Percentiles rank a stretch among this genome's conserved stretches.
Conservation (phyloP, 164 flowering plant genomes). For the Liriodendron chinense region DNA sequence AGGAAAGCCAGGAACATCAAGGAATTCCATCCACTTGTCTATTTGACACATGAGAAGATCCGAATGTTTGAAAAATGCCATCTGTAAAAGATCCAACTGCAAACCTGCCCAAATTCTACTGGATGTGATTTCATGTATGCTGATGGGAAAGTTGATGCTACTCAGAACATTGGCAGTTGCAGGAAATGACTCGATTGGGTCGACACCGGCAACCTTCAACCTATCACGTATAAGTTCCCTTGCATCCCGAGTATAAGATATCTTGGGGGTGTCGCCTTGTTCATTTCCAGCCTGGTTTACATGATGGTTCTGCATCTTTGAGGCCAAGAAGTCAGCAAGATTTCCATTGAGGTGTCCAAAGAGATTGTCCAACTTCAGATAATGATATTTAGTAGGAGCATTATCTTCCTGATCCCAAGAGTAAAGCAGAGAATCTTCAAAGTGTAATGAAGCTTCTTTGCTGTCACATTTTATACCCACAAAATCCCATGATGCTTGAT, state of each 20-base stretch:
- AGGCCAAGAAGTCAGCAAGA: constrained; percentile 27
- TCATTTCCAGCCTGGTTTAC: not conserved
- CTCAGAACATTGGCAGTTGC: constrained; percentile 29
- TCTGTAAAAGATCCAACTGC: constrained; percentile 42
- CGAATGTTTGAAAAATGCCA: constrained; percentile 46
- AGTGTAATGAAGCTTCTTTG: constrained; percentile 14
- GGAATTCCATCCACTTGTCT: constrained; percentile 37
- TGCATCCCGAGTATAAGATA: constrained; percentile 21
- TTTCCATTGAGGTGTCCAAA: constrained; percentile 35
- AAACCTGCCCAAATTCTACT: constrained; percentile 53
- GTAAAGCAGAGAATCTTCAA: constrained; percentile 26
- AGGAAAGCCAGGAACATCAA: constrained; percentile 45
- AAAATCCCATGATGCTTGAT: constrained; percentile 49
- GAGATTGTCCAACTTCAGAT: constrained; percentile 44
- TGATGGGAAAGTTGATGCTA: constrained; percentile 45
- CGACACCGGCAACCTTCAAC: constrained; percentile 41
- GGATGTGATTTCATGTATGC: constrained; percentile 56
- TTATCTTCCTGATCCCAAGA: constrained; percentile 32
- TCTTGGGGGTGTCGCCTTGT: constrained; percentile 9
- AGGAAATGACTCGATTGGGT: constrained; percentile 27
- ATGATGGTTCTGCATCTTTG: constrained; percentile 18
- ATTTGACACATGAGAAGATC: constrained; percentile 36
- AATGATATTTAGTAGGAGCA: constrained; percentile 34
- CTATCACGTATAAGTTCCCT: constrained; percentile 36
- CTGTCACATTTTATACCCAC: constrained; percentile 13